phyloP scores from a whole-genome alignment of 495 filamentous ascomycete species.

The Daldinia grandis region DNA sequence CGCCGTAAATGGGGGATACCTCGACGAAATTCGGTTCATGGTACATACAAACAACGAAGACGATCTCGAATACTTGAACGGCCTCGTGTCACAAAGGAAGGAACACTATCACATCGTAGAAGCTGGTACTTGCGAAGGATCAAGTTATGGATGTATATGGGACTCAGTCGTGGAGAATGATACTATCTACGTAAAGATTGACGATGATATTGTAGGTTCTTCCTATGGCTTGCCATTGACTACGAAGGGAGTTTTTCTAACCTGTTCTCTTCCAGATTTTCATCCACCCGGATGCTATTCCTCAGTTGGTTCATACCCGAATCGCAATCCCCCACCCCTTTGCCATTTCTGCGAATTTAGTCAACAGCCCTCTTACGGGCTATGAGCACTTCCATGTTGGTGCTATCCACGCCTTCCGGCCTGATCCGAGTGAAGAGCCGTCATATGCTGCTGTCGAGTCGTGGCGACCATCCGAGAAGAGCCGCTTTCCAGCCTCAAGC shows the following conservation, averaged over 20 bases:
- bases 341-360: constrained; percentile 63
- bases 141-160: constrained; percentile 47
- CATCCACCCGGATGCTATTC: constrained; percentile 62
- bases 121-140: constrained; percentile 38
- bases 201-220: constrained; percentile 58
- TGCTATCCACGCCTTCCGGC: constrained; percentile 56
- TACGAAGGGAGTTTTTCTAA: constrained; percentile 11
- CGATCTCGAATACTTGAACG: constrained; percentile 58
- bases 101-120: constrained; percentile 41
- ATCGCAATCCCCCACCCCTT: constrained; percentile 56
- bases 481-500: constrained; percentile 14
- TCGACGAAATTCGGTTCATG: constrained; percentile 64
- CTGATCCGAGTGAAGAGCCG: constrained; percentile 47
- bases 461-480: constrained; percentile 43
- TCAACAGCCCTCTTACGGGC: constrained; percentile 57
- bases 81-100: constrained; percentile 40
- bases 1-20: constrained; percentile 58
- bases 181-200: constrained; percentile 63
- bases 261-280: constrained; percentile 45
- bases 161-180: constrained; percentile 49
- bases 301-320: constrained; percentile 62
- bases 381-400: constrained; percentile 58
- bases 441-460: constrained; percentile 33
- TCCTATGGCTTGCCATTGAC: neutral
- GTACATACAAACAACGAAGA: constrained; percentile 57